These are phyloP conservation scores for Phytopythium delawarense DNA, from an alignment of 352 stramenopile species.

Conservation along the genomic window DNA sequence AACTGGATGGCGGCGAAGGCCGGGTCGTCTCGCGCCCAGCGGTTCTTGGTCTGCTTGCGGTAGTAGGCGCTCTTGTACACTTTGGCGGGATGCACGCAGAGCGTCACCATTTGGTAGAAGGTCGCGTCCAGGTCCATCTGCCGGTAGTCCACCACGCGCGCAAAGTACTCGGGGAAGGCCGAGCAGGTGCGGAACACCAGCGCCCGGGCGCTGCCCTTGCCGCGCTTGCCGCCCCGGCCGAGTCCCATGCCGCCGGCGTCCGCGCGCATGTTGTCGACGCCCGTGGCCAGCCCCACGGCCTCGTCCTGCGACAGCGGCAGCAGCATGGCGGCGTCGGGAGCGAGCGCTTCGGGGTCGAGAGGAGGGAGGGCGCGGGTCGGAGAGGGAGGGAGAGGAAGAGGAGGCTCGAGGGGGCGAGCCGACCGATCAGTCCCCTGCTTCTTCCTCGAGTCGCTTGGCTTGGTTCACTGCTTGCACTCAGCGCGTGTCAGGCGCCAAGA, in stretches of 20 bases:
- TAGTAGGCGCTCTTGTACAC: slow-evolving; percentile 89
- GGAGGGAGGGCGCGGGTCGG: neutral
- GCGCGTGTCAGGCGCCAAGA: too few species aligned
- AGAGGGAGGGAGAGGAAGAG: neutral
- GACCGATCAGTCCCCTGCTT: too few species aligned
- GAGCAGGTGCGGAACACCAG: slow-evolving; percentile 75
- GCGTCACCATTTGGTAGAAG: slow-evolving; percentile 88
- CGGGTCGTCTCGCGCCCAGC: slow-evolving; percentile 96
- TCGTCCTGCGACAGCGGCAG: slow-evolving; percentile 8
- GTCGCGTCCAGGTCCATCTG: slow-evolving; percentile 89
- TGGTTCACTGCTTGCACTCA: too few species aligned
- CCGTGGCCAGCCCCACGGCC: neutral
- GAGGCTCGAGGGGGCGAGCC: neutral
- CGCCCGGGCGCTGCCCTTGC: slow-evolving; percentile 10
- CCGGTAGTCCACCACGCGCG: slow-evolving; percentile 72
- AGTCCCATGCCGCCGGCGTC: neutral
- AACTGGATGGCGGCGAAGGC: slow-evolving; percentile 96
- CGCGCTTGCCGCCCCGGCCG: neutral
- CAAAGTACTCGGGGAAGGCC: slow-evolving; percentile 78
- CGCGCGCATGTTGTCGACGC: slow-evolving; percentile 6
- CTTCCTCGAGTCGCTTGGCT: too few species aligned
- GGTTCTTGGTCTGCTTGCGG: slow-evolving; percentile 96
- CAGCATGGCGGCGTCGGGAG: neutral
- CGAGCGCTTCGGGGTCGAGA: neutral
- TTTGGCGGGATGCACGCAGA: slow-evolving; percentile 79